Evolutionary conservation across 2,329 filamentous ascomycete species (phyloP).

Genomic region (Clonostachys byssicola): DNA sequence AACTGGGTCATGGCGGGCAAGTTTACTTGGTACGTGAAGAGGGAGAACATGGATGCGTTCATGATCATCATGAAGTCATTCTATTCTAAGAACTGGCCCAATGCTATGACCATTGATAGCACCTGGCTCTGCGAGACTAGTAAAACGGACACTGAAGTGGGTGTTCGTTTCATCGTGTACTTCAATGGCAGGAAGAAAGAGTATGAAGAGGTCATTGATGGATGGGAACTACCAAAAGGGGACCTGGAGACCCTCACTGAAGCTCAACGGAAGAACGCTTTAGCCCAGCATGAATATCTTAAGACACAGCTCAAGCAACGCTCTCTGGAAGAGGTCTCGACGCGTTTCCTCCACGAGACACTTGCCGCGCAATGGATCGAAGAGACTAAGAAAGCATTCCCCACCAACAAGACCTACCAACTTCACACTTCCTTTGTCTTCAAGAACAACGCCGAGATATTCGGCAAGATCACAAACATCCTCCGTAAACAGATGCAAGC

Average conservation of each 20-base stretch:
- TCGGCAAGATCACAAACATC: slow-evolving; percentile 11
- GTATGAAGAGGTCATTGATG: slow-evolving; percentile 4
- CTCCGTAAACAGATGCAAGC: background rate
- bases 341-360: slow-evolving; percentile 19
- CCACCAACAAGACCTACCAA: slow-evolving; percentile 10
- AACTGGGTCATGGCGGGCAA: slow-evolving; percentile 4
- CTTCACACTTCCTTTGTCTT: slow-evolving; percentile 15
- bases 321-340: slow-evolving; percentile 6
- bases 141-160: background rate
- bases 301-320: slow-evolving; percentile 14
- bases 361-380: slow-evolving; percentile 18
- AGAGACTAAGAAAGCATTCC: slow-evolving; percentile 10
- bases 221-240: no score
- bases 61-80: slow-evolving; percentile 14
- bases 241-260: background rate
- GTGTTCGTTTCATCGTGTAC: slow-evolving; percentile 8
- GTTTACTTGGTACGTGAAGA: background rate
- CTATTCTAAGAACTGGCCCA: slow-evolving; percentile 15
- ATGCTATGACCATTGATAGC: slow-evolving; percentile 18
- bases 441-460: slow-evolving; percentile 1
- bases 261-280: no score
- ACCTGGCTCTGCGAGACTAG: slow-evolving; percentile 9
- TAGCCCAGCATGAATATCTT: background rate
- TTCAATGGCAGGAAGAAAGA: slow-evolving; percentile 5
- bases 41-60: background rate